Evolutionary conservation across 495 filamentous ascomycete species (phyloP), one percentile per base, ranked within the genome.

Genomic region (Staphylotrichum longicolle): DNA sequence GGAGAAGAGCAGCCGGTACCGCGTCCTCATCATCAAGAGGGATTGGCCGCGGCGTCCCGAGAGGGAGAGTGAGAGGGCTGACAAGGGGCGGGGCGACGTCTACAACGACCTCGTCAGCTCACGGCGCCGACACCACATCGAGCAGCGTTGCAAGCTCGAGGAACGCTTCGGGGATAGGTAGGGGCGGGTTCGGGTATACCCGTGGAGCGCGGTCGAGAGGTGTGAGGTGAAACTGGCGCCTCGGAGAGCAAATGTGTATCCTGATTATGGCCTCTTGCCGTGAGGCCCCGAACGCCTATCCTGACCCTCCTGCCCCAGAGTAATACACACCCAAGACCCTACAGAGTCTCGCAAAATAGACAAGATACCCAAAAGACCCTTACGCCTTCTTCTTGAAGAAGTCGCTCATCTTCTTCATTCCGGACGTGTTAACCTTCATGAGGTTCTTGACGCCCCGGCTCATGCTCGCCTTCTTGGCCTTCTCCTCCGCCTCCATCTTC

Each of bases 371-470:
- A 60, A 12, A 6, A 42, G 20, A 35, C 15, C n/a, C 14, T 34
- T 52, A 61, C n/a, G 48, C n/a, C 61, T 84, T 86, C 78, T 93
- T 96, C 42, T 81, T 83, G 72, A 98, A 98, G 72, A 98, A 98
- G 62, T 87, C 83, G 65, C 91, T 96, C 86, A 98, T 83, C 80
- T 96, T 98, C 81, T 89, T 91, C 94, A 99, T 99, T 33, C 94
- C 95, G 14, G 68, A 84, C 0, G 86, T 91, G 71, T 96, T 88
- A 12, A 90, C 93, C 77, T 97, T 98, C 71, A 87, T 88, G 67
- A 99, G 69, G 44, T 93, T 81, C 66, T 82, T 85, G 1, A 96
- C 84, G 0, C 83, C 92, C 20, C 83, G 79, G 64, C 88, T 93
- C 75, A 90, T 83, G 12, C 80, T 79, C 7, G 81, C 82, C 72